phyloP scores from a whole-genome alignment of 2,329 filamentous ascomycete species.

The Remersonia thermophila region DNA sequence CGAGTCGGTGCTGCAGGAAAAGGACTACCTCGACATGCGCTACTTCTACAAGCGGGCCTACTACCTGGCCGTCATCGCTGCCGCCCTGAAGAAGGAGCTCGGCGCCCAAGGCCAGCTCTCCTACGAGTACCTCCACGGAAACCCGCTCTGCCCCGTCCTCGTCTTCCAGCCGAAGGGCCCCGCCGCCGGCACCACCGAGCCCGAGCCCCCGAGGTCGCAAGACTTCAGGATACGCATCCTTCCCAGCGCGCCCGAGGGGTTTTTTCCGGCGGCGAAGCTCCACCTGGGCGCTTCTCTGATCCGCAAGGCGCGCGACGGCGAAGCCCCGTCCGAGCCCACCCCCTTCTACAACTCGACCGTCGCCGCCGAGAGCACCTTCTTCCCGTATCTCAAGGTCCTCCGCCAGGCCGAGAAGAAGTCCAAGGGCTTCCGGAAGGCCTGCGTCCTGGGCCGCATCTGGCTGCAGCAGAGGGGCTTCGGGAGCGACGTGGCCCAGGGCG shows the following conservation, averaged over 20 bases:
- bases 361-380: conserved; percentile 62
- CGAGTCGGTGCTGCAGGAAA: conserved; percentile 67
- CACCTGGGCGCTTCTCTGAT: conserved; percentile 58
- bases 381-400: conserved; percentile 63
- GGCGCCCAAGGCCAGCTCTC: conserved; percentile 41
- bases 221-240: conserved; percentile 61
- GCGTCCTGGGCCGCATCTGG: conserved; percentile 78
- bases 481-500: conserved; percentile 57
- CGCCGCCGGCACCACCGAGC: conserved; percentile 12
- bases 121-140: conserved; percentile 60
- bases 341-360: conserved; percentile 84
- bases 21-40: conserved; percentile 84
- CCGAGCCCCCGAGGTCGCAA: conserved; percentile 21
- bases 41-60: conserved; percentile 94
- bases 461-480: conserved; percentile 75
- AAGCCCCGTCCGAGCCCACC: conserved; percentile 39
- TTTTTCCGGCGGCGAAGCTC: conserved; percentile 63
- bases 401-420: conserved; percentile 58
- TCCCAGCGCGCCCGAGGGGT: conserved; percentile 54
- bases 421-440: conserved; percentile 67
- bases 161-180: conserved; percentile 27
- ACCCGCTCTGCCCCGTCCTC: conserved; percentile 61
- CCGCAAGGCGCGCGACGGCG: conserved; percentile 38
- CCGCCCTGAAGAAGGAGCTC: conserved; percentile 49
- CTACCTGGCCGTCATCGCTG: conserved; percentile 73